phyloP scores from a whole-genome alignment of 257 asterid species.

The Knoxia roxburghii region DNA sequence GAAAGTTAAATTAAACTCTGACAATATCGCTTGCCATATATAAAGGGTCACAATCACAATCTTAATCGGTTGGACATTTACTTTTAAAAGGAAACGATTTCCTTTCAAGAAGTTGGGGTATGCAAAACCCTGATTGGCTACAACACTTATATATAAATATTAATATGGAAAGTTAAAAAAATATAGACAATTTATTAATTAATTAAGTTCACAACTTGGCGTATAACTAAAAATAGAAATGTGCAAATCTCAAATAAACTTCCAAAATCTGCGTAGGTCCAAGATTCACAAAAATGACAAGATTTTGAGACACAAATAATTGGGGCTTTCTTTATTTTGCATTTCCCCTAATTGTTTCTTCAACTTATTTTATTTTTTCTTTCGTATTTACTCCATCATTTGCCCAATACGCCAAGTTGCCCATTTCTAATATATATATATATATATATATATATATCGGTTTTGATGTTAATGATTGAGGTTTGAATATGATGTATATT shows the following conservation, averaged over 20 bases:
- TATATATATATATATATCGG: no score
- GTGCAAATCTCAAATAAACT: neutral
- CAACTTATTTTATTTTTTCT: neutral
- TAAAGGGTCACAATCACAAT: neutral
- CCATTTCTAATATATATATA: neutral
- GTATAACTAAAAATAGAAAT: neutral
- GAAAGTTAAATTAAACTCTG: no score
- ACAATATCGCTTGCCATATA: no score
- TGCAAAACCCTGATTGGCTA: neutral
- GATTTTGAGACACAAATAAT: neutral
- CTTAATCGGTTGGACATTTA: neutral
- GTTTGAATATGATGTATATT: no score
- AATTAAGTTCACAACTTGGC: neutral
- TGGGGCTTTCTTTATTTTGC: no score
- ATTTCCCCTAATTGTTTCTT: neutral
- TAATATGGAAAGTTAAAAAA: neutral
- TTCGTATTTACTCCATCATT: neutral
- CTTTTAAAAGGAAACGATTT: neutral
- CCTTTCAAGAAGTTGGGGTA: neutral
- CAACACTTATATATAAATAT: no score
- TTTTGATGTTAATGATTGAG: no score
- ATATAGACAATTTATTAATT: neutral
- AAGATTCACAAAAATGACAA: neutral
- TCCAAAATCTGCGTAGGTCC: constrained; percentile 10
- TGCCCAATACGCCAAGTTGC: neutral